Base-by-base conservation (phyloP, 176 grass and related monocot species). In the Neostapfia colusana region DNA sequence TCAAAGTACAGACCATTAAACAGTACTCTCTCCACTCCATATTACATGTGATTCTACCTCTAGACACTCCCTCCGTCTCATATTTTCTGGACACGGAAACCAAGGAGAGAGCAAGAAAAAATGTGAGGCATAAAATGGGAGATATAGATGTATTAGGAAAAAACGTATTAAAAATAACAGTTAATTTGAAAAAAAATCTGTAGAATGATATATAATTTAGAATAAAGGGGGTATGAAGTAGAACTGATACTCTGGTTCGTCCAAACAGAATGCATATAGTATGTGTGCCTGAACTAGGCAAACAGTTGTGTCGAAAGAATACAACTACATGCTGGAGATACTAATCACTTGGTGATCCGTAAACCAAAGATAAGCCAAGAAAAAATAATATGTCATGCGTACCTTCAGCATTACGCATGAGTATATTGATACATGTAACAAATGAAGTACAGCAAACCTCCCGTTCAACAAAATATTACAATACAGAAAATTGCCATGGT, bases 401-500 rank as follows among this genome's bases (percentile, higher is more conserved):
- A 9, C 57, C 18, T 73, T 82, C 64, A 51, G 56, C 63, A 50
- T 25, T 14, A 38, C 73, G 50, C 26, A 50, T 65, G 21, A 17
- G 55, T 56, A 67, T 44, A 28, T 46, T 69, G 25, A 40, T 79
- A 83, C 74, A 81, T 13, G 8, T 34, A 46, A 38, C 70, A 65
- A 70, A 64, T 18, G 40, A 15, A 61, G 69, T 56, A 28, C 37
- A 31, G 37, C n/a, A 66, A 66, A 50, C 60, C 40, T 38, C 16
- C 58, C 17, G 23, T 25, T 10, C 23, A 39, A 74, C 69, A 88
- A 79, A 75, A 88, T 23, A 36, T 54, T 63, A 63, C 54, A 15
- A 46, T 45, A 38, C 25, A 88, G 35, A 79, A 73, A 82, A 56
- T 49, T 10, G 37, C 16, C 39, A 27, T 58, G 20, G 46, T 45